These are phyloP conservation scores for Nigrograna mackinnonii DNA, from an alignment of 2,329 filamentous ascomycete genomes.

Conservation along the genomic window DNA sequence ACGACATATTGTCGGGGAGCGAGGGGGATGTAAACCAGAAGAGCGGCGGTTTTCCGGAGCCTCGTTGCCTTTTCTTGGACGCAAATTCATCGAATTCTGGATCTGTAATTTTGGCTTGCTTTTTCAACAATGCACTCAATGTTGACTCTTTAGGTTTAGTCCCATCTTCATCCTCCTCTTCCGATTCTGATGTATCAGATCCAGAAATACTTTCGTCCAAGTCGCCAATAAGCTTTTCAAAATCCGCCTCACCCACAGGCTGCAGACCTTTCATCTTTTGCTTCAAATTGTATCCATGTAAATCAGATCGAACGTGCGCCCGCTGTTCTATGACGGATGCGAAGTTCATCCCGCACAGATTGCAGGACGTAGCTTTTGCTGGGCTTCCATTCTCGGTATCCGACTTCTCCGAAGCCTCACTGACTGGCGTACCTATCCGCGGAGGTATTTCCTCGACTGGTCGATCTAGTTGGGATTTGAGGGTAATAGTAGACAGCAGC, in stretches of 20 bases:
- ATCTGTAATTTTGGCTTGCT: constrained; percentile 74
- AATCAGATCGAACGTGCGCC: constrained; percentile 83
- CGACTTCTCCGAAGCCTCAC: constrained; percentile 39
- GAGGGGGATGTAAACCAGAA: constrained; percentile 82
- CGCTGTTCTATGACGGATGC: constrained; percentile 77
- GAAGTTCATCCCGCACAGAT: constrained; percentile 76
- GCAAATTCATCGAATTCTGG: constrained; percentile 53
- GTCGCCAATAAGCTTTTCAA: constrained; percentile 82
- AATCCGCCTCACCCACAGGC: constrained; percentile 78
- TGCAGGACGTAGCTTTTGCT: constrained; percentile 72
- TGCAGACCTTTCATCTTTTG: constrained; percentile 77
- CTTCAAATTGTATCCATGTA: constrained; percentile 94
- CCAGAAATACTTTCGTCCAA: constrained; percentile 92
- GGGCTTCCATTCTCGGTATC: constrained; percentile 44
- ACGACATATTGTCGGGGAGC: constrained; percentile 75
- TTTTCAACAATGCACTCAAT: constrained; percentile 77
- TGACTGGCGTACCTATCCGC: constrained; percentile 7
- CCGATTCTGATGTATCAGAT: constrained; percentile 72
- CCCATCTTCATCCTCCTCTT: constrained; percentile 64
- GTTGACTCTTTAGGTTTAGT: constrained; percentile 66
- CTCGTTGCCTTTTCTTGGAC: constrained; percentile 55
- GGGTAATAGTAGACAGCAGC: constrained; percentile 69
- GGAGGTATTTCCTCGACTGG: constrained; percentile 18
- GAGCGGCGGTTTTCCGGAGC: constrained; percentile 71
- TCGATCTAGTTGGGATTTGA: constrained; percentile 48